Evolutionary conservation across 148 eudicot species (phyloP).

Genomic region (Vaccinium myrtillus): DNA sequence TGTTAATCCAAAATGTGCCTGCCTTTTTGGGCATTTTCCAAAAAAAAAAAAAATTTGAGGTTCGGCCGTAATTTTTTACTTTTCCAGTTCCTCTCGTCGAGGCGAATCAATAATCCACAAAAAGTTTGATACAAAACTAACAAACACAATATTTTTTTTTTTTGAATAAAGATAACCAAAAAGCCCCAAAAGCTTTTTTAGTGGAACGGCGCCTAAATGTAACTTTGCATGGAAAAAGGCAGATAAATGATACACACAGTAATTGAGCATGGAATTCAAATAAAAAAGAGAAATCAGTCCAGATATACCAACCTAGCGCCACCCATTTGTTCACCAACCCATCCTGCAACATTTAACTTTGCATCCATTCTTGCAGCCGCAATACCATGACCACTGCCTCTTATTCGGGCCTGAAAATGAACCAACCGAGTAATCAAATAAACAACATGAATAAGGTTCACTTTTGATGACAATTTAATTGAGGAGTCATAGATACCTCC

Average conservation of each 20-base stretch:
- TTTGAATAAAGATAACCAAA: too few species aligned
- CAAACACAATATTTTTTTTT: too few species aligned
- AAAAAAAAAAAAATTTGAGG: too few species aligned
- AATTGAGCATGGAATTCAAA: conserved; percentile 5
- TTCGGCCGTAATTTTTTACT: too few species aligned
- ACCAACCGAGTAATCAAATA: background rate
- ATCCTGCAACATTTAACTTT: conserved; percentile 90
- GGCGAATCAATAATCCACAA: too few species aligned
- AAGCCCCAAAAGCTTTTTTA: too few species aligned
- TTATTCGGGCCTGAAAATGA: conserved; percentile 64
- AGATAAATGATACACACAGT: background rate
- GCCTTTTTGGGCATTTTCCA: too few species aligned
- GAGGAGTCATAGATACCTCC: conserved; percentile 64
- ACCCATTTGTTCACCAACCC: conserved; percentile 96
- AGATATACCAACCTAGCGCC: conserved; percentile 66
- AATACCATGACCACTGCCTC: conserved; percentile 97
- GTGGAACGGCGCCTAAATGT: background rate
- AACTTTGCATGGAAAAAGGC: background rate
- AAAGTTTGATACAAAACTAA: too few species aligned
- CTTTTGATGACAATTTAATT: background rate
- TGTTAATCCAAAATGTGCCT: background rate
- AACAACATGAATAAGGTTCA: background rate
- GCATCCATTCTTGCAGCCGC: conserved; percentile 99
- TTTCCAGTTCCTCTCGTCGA: too few species aligned
- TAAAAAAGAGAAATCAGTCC: background rate